These are phyloP conservation scores for Suhomyces yuchorum DNA, from an alignment of 1,139 yeast species.

Conservation along the genomic window DNA sequence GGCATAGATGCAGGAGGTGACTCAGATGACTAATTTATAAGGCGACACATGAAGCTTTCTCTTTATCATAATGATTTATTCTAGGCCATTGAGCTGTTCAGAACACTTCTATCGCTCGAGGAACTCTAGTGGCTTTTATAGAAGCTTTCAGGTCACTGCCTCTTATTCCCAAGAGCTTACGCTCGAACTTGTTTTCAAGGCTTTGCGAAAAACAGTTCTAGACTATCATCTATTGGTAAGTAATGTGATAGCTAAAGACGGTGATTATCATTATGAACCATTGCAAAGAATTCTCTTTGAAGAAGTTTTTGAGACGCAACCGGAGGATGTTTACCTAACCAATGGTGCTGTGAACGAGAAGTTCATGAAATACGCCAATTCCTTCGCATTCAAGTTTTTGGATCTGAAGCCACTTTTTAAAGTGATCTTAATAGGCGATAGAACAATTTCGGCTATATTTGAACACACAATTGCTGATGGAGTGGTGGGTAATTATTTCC, in stretches of 20 bases:
- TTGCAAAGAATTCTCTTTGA: conserved; percentile 24
- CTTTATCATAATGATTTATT: conserved; percentile 1
- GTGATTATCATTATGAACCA: conserved; percentile 26
- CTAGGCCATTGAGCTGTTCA: conserved; percentile 32
- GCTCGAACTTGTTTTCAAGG: conserved; percentile 24
- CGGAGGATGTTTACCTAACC: conserved; percentile 17
- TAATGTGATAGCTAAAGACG: conserved; percentile 29
- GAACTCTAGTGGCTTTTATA: conserved; percentile 31
- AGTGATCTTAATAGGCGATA: conserved; percentile 27
- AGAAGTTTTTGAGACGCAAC: conserved; percentile 27
- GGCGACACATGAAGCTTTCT: no score
- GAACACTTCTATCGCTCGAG: conserved; percentile 43
- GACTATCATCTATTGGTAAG: conserved; percentile 40
- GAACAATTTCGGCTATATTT: conserved; percentile 31
- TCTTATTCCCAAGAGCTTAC: conserved; percentile 31
- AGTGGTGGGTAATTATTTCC: conserved; percentile 41
- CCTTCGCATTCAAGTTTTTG: conserved; percentile 27
- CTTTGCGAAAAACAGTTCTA: conserved; percentile 34
- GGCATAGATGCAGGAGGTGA: neutral
- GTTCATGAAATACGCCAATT: conserved; percentile 31
- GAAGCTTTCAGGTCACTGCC: conserved; percentile 40
- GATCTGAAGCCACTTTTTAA: conserved; percentile 35
- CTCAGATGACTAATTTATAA: neutral
- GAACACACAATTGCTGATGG: conserved; percentile 51
- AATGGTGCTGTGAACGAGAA: conserved; percentile 29